Conservation (phyloP, 257 asterid genomes). For the Solanum neorickii region DNA sequence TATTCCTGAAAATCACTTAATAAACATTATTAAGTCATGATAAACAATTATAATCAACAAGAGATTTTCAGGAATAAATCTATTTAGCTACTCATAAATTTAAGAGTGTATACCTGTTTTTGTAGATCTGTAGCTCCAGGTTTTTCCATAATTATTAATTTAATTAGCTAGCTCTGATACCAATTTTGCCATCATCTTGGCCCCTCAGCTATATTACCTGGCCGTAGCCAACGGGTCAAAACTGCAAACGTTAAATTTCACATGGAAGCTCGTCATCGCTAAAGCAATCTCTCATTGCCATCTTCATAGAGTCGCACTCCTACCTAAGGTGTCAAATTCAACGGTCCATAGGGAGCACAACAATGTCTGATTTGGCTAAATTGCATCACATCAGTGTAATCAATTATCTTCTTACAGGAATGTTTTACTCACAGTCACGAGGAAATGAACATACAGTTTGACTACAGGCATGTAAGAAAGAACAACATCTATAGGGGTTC, state of each 20-base stretch:
- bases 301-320: background rate
- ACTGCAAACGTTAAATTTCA: background rate
- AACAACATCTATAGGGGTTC: background rate
- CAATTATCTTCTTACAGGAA: background rate
- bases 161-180: no score
- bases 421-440: background rate
- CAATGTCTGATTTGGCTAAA: conserved; percentile 47
- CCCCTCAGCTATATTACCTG: no score
- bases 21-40: no score
- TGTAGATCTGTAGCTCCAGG: no score
- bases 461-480: background rate
- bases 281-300: background rate
- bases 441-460: background rate
- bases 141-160: no score
- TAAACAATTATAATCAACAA: no score
- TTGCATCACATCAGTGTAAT: conserved; percentile 34
- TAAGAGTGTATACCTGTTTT: no score
- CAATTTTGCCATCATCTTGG: no score
- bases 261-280: background rate
- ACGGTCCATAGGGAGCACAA: conserved; percentile 28
- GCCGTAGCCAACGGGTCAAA: background rate
- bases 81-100: no score
- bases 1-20: no score
- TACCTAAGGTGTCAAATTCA: background rate
- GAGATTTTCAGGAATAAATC: no score